Percentiles rank a stretch among this genome's conserved stretches.
Evolutionary conservation across 768 basidiomycete genomes (phyloP).

Genomic region (Auricularia heimuer): DNA sequence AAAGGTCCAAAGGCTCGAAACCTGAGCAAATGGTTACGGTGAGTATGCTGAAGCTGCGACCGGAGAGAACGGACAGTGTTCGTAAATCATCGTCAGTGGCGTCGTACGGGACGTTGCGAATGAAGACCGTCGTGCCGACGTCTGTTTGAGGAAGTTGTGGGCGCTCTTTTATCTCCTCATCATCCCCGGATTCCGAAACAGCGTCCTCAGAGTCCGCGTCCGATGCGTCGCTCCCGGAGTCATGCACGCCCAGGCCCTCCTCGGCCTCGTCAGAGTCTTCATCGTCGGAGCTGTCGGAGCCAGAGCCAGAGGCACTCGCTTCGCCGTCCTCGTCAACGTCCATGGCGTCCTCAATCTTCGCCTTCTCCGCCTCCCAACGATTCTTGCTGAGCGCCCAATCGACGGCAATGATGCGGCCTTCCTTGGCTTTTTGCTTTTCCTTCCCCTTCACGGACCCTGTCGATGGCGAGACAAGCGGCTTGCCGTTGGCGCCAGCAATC

Average conservation of each 20-base stretch:
- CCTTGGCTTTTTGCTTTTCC: conserved; percentile 32
- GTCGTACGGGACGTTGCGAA: conserved; percentile 86
- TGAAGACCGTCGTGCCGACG: conserved; percentile 83
- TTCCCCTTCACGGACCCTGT: conserved; percentile 46
- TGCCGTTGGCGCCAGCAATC: conserved; percentile 70
- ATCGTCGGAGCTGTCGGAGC: neutral
- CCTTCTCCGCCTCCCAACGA: conserved; percentile 76
- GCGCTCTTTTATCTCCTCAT: conserved; percentile 35
- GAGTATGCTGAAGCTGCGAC: neutral
- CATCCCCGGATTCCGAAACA: conserved; percentile 18
- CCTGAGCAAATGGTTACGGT: conserved; percentile 28
- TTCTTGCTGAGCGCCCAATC: conserved; percentile 96
- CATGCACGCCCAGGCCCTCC: conserved; percentile 19
- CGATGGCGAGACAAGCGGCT: conserved; percentile 31
- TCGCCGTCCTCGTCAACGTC: conserved; percentile 20
- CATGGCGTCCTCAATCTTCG: conserved; percentile 33
- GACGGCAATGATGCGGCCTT: conserved; percentile 68
- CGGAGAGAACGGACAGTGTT: conserved; percentile 42
- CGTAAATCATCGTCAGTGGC: conserved; percentile 91
- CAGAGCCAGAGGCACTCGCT: conserved; percentile 5
- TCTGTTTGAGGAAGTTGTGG: conserved; percentile 75
- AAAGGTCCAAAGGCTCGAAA: conserved; percentile 89
- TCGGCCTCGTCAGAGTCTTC: conserved; percentile 30
- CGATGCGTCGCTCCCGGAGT: conserved; percentile 18
- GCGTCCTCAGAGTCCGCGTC: conserved; percentile 21